Evolutionary conservation across 805 yeast species (phyloP).

Genomic region (Wickerhamomyces strasburgensis): DNA sequence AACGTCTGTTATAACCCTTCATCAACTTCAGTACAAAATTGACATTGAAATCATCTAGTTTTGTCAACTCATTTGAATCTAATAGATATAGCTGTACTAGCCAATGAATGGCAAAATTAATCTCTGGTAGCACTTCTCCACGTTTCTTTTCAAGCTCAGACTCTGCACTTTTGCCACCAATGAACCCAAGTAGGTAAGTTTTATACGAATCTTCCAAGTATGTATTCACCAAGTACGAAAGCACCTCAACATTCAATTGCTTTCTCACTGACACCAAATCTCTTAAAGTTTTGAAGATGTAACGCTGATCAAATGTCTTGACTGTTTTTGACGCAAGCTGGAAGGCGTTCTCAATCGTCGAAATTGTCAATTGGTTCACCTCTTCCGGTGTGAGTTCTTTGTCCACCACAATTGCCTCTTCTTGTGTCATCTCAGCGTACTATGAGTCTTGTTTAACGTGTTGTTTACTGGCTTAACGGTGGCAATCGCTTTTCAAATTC

Average conservation of each 20-base stretch:
- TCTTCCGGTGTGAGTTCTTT: constrained; percentile 26
- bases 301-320: constrained; percentile 75
- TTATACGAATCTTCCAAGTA: constrained; percentile 49
- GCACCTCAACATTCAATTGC: constrained; percentile 47
- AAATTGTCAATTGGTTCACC: constrained; percentile 28
- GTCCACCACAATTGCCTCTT: constrained; percentile 23
- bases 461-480: constrained; percentile 1
- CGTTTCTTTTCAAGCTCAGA: constrained; percentile 15
- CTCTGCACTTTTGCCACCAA: constrained; percentile 32
- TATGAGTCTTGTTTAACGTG: not conserved
- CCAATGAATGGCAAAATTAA: constrained; percentile 74
- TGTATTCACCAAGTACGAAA: constrained; percentile 51
- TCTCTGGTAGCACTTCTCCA: constrained; percentile 61
- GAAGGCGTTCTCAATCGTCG: constrained; percentile 28
- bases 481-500: not conserved
- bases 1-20: constrained; percentile 67
- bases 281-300: constrained; percentile 78
- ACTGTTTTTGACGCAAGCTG: constrained; percentile 50
- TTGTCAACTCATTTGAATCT: constrained; percentile 49
- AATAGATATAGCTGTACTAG: constrained; percentile 72
- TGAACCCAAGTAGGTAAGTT: constrained; percentile 35
- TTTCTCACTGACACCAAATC: constrained; percentile 75
- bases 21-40: constrained; percentile 43
- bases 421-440: constrained; percentile 22
- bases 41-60: constrained; percentile 49